Evolutionary conservation across 257 asterid species (phyloP).

Genomic region (Leonotis leonurus): DNA sequence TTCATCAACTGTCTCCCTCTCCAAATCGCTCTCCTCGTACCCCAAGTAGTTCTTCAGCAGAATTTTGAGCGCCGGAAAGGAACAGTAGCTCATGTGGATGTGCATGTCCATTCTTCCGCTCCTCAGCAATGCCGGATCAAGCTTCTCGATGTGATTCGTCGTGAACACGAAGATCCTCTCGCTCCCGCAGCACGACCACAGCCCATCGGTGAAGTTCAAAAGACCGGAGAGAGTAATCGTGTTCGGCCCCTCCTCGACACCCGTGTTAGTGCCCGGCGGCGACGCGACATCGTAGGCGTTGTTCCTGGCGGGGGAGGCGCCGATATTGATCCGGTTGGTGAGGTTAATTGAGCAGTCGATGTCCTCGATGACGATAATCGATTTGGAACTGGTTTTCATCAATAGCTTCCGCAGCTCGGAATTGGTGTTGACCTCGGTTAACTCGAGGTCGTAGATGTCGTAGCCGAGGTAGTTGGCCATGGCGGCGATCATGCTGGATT

Average conservation of each 20-base stretch:
- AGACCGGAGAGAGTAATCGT: constrained; percentile 82
- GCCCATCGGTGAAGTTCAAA: constrained; percentile 82
- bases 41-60: constrained; percentile 71
- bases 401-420: constrained; percentile 44
- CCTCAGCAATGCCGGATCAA: constrained; percentile 88
- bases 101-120: constrained; percentile 99
- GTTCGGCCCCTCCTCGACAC: constrained; percentile 38
- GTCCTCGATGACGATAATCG: constrained; percentile 52
- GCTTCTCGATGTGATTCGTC: constrained; percentile 86
- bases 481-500: constrained; percentile 61
- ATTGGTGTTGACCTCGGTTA: constrained; percentile 46
- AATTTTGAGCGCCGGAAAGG: constrained; percentile 54
- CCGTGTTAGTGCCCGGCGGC: constrained; percentile 14
- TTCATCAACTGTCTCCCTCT: constrained; percentile 24
- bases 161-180: constrained; percentile 93
- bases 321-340: constrained; percentile 25
- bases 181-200: constrained; percentile 97
- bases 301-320: constrained; percentile 6
- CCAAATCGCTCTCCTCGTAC: constrained; percentile 38
- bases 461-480: constrained; percentile 53
- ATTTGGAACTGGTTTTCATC: constrained; percentile 52
- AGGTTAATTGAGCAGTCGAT: constrained; percentile 46
- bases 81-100: constrained; percentile 71
- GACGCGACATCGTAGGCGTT: constrained; percentile 13
- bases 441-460: constrained; percentile 46